A percentile compares a stretch with the other conserved stretches of the same genome.
phyloP scores from a whole-genome alignment of 2,329 filamentous ascomycete species.

The Aureobasidium sp. region DNA sequence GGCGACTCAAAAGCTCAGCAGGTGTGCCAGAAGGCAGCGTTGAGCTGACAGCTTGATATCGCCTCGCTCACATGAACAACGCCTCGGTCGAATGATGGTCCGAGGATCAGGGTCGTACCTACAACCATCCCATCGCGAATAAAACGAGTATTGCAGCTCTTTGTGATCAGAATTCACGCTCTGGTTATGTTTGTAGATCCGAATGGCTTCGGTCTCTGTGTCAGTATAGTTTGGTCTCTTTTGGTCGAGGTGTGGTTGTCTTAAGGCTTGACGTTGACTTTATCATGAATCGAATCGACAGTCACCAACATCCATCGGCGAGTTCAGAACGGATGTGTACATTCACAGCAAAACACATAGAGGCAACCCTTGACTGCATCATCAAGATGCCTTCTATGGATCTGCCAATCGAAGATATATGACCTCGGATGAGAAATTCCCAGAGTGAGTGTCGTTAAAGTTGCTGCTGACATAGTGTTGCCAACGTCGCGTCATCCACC shows the following conservation, averaged over 20 bases:
- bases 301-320: no score
- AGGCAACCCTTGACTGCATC: not conserved
- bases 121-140: not conserved
- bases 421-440: not conserved
- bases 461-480: not conserved
- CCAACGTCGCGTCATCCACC: conserved; percentile 4
- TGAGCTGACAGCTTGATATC: conserved; percentile 33
- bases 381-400: not conserved
- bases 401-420: not conserved
- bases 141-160: not conserved
- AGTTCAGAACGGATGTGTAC: no score
- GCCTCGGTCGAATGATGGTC: not conserved
- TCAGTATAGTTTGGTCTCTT: not conserved
- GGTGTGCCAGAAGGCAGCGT: conserved; percentile 49
- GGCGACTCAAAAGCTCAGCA: conserved; percentile 51
- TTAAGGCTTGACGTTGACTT: not conserved
- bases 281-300: not conserved
- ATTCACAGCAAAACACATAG: not conserved
- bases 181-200: not conserved
- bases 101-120: not conserved
- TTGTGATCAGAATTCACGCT: not conserved
- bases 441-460: not conserved
- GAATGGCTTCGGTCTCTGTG: not conserved
- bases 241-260: no score
- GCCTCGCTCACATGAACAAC: not conserved